phyloP scores from a whole-genome alignment of 1,139 yeast species.

The Suhomyces guaymorum region DNA sequence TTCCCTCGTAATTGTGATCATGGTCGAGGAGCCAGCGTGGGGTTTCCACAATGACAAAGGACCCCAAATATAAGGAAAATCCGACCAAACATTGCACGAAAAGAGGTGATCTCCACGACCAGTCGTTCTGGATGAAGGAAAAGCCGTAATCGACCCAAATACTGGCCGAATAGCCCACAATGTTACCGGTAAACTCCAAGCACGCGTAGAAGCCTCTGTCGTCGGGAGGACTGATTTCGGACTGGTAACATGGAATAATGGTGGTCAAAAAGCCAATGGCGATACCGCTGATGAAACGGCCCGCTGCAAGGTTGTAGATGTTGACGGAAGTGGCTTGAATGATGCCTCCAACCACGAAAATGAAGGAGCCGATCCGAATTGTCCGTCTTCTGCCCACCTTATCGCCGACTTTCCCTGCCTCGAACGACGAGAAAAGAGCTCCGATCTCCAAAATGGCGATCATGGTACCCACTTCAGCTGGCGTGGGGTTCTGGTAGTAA shows the following conservation, averaged over 20 bases:
- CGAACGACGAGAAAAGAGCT: constrained; percentile 74
- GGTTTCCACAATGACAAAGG: constrained; percentile 78
- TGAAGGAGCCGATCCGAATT: constrained; percentile 76
- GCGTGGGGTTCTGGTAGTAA: constrained; percentile 71
- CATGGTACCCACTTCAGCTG: constrained; percentile 73
- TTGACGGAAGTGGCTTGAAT: constrained; percentile 62
- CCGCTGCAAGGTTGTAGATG: constrained; percentile 58
- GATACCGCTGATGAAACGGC: constrained; percentile 79
- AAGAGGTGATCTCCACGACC: constrained; percentile 81
- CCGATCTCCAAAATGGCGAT: constrained; percentile 86
- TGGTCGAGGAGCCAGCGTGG: constrained; percentile 90
- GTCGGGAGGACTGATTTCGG: constrained; percentile 87
- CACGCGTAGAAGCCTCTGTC: constrained; percentile 89
- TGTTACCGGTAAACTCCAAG: constrained; percentile 89
- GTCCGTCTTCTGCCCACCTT: constrained; percentile 78
- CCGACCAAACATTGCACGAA: constrained; percentile 79
- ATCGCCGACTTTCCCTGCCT: constrained; percentile 79
- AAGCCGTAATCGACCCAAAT: constrained; percentile 92
- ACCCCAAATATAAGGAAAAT: constrained; percentile 62
- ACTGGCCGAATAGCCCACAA: constrained; percentile 80
- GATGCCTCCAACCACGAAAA: constrained; percentile 80
- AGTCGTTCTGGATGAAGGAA: constrained; percentile 52
- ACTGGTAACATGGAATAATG: constrained; percentile 91
- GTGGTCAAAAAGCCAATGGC: constrained; percentile 92
- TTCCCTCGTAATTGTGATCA: constrained; percentile 86